phyloP scores from a whole-genome alignment of 306 rosid genomes.

The Citrullus mucosospermus region DNA sequence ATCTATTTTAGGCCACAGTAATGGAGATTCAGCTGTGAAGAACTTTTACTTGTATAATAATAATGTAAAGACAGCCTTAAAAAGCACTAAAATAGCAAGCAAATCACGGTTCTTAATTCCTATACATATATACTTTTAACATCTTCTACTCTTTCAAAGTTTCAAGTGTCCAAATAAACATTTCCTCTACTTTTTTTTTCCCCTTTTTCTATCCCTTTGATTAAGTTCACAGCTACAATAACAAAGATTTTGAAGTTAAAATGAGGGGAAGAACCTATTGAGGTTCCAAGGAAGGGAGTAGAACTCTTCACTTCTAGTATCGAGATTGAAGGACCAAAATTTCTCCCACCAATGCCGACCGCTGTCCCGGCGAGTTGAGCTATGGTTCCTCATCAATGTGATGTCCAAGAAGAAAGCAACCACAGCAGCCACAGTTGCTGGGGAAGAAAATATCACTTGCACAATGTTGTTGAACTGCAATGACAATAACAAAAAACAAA shows the following conservation, averaged over 20 bases:
- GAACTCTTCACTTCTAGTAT: conserved; percentile 54
- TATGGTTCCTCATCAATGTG: conserved; percentile 29
- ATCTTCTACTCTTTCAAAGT: not conserved
- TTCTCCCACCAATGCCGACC: conserved; percentile 89
- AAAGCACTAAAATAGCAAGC: not conserved
- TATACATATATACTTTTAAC: not conserved
- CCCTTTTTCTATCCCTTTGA: not conserved
- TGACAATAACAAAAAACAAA: no score
- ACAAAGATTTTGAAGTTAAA: conserved; percentile 14
- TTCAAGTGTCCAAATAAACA: not conserved
- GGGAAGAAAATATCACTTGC: conserved; percentile 67
- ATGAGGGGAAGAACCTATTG: conserved; percentile 61
- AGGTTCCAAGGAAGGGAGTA: conserved; percentile 58
- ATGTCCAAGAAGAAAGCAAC: conserved; percentile 51
- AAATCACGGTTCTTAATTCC: not conserved
- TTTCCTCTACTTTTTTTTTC: not conserved
- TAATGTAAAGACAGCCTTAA: not conserved
- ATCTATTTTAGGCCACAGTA: not conserved
- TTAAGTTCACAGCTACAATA: not conserved
- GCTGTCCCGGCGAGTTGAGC: conserved; percentile 48
- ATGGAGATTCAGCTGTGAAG: not conserved
- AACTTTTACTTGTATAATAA: not conserved
- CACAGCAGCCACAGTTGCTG: conserved; percentile 57
- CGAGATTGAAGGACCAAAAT: conserved; percentile 36
- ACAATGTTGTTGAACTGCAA: conserved; percentile 61